Conservation (phyloP, 2,329 filamentous ascomycete genomes). For the Fusarium pseudograminearum region DNA sequence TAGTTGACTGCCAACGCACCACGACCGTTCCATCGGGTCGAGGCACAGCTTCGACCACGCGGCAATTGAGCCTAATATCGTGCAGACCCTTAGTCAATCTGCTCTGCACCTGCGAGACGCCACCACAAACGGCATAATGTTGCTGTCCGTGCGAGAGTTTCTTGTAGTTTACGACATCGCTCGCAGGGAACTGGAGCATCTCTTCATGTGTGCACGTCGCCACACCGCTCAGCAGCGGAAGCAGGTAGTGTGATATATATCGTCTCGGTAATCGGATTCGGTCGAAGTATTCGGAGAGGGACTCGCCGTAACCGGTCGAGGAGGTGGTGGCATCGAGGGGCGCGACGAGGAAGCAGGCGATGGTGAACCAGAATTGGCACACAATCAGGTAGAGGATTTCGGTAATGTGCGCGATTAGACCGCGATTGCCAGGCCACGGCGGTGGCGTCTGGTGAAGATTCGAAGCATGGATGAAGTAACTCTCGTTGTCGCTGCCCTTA, state of each 20-base stretch:
- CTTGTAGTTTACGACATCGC: constrained; percentile 65
- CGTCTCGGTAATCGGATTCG: constrained; percentile 62
- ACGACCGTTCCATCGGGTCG: constrained; percentile 38
- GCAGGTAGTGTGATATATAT: constrained; percentile 62
- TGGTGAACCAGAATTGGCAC: constrained; percentile 66
- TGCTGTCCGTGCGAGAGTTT: constrained; percentile 59
- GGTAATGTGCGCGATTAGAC: constrained; percentile 55
- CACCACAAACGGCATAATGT: constrained; percentile 64
- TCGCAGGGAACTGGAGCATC: constrained; percentile 64
- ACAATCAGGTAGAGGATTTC: constrained; percentile 59
- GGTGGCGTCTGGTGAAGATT: constrained; percentile 64
- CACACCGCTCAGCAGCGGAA: constrained; percentile 67
- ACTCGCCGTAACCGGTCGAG: constrained; percentile 51
- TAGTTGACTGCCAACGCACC: constrained; percentile 52
- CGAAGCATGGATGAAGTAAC: constrained; percentile 66
- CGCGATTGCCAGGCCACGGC: constrained; percentile 54
- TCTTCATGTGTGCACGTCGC: constrained; percentile 66
- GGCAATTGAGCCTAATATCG: constrained; percentile 56
- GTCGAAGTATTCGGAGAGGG: constrained; percentile 61
- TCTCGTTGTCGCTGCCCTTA: constrained; percentile 43
- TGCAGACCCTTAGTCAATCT: constrained; percentile 56
- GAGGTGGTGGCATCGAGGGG: constrained; percentile 44
- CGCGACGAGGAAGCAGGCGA: constrained; percentile 62
- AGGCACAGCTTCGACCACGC: constrained; percentile 53
- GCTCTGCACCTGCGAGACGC: constrained; percentile 63